These are phyloP conservation scores for Lachnellula cervina DNA, from an alignment of 2,329 filamentous ascomycete species.

Conservation along the genomic window DNA sequence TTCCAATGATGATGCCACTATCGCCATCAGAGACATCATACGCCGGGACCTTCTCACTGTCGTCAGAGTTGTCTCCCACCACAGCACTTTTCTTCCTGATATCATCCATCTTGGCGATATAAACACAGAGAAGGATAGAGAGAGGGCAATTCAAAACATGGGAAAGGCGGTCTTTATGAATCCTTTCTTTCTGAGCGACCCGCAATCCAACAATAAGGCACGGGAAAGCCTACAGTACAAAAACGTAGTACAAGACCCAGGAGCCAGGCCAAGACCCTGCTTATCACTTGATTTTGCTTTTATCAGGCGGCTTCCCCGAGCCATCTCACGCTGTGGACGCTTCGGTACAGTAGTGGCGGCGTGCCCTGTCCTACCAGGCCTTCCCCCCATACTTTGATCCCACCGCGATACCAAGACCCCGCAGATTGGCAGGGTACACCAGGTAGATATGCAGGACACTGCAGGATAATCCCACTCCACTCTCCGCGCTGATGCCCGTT, in stretches of 20 bases:
- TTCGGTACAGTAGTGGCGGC: background rate
- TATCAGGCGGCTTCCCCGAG: background rate
- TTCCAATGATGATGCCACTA: slow-evolving; percentile 10
- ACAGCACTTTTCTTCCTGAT: slow-evolving; percentile 7
- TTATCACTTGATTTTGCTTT: background rate
- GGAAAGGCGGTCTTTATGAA: background rate
- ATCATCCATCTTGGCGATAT: slow-evolving; percentile 13
- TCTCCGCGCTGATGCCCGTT: background rate
- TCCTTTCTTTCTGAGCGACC: background rate
- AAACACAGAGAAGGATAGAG: background rate
- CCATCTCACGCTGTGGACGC: background rate
- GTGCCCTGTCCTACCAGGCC: background rate
- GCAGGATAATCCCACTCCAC: background rate
- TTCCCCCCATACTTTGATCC: too few relatives aligned
- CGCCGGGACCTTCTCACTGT: slow-evolving; percentile 10
- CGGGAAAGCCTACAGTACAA: background rate
- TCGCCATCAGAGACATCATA: slow-evolving; percentile 11
- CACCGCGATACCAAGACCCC: background rate
- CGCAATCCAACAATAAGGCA: background rate
- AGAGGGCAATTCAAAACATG: background rate
- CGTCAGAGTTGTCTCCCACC: background rate
- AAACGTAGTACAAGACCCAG: background rate
- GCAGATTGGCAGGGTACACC: background rate
- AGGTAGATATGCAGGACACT: background rate
- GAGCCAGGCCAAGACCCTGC: background rate